These are phyloP conservation scores for Schizochytrium sp. DNA, from an alignment of 108 stramenopile genomes.

Conservation along the genomic window DNA sequence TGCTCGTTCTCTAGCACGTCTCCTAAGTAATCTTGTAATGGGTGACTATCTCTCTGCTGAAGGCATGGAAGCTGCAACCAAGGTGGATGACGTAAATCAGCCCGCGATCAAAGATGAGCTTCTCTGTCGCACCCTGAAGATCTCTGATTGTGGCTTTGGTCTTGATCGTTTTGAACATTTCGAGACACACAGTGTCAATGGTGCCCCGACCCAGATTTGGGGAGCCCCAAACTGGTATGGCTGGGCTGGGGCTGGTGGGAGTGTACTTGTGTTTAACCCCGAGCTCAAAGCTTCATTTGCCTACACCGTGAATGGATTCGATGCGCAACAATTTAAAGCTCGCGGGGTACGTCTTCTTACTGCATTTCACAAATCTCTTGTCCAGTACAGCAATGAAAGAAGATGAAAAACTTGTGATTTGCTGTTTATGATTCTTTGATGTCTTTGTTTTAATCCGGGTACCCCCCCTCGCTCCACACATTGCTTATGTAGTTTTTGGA, in stretches of 20 bases:
- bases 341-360: conserved; percentile 38
- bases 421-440: background rate
- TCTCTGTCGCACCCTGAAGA: conserved; percentile 25
- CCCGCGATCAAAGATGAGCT: conserved; percentile 41
- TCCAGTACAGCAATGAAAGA: background rate
- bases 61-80: background rate
- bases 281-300: conserved; percentile 7
- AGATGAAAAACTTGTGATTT: conserved; percentile 21
- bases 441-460: background rate
- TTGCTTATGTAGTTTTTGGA: no score
- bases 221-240: no score
- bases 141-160: conserved; percentile 36
- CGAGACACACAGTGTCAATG: no score
- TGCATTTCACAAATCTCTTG: conserved; percentile 18
- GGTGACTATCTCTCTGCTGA: conserved; percentile 8
- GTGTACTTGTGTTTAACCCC: background rate
- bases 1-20: background rate
- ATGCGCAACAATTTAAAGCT: conserved; percentile 29
- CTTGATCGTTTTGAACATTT: background rate
- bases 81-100: background rate
- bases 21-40: background rate
- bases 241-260: no score
- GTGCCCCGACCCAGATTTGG: no score
- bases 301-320: conserved; percentile 22
- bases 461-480: no score